Evolutionary conservation across 345 rosid species (phyloP), one percentile per base, ranked within the genome.

Genomic region (Arabidopsis suecica): DNA sequence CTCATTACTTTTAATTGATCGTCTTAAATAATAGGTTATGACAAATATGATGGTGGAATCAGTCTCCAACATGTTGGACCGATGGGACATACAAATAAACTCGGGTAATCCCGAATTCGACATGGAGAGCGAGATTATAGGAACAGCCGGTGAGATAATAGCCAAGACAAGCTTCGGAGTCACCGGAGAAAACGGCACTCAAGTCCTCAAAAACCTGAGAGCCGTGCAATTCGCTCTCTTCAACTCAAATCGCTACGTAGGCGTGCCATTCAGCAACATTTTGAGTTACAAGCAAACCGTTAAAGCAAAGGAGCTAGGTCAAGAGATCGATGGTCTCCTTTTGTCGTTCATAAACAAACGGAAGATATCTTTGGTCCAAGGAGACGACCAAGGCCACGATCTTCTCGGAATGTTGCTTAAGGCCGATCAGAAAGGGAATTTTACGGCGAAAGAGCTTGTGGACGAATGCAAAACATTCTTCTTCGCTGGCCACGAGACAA

Each of bases 391-490:
- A 25, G 65, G 34, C 16, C 74, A 65, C 12, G 93, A 92, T 78
- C 81, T 95, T 72, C 78, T 95, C 0, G 94, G 96, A 30, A 36
- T 89, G 44, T 74, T 93, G 81, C 68, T 89, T 13, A 81, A 79
- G 53, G 70, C 64, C 2, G 89, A 86, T n/a, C 40, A 30, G 25
- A 86, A 85, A 0, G 68, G 56, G 14, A 68, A 59, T 4, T 65
- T 95, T 69, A 83, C 90, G 18, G 74, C 85, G 1, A 73, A 80
- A 58, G 93, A 92, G 57, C 77, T 95, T 11, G 88, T 95, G 1
- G 97, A 95, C 25, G 97, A 95, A 82, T 90, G 97, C 83, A 95
- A 95, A 76, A 95, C 99, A 3, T 90, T 95, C 81, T 95, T 95
- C 85, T 95, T 95, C 33, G 97, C 83, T 32, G 97, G 99, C 6